Evolutionary conservation across 257 asterid species (phyloP).

Genomic region (Linaria vulgaris): DNA sequence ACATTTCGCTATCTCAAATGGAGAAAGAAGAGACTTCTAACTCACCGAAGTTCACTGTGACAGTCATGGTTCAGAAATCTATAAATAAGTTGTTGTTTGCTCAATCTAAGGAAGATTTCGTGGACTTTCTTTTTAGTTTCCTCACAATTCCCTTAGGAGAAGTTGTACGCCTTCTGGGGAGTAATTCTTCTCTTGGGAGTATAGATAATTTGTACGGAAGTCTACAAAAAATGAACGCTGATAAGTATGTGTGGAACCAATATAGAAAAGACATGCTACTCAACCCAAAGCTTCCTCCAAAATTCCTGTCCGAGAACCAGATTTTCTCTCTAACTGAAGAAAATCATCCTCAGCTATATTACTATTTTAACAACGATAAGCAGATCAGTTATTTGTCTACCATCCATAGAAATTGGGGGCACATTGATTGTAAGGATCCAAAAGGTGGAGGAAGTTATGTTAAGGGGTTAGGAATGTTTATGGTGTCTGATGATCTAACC

Average conservation of each 20-base stretch:
- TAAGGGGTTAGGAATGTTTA: background rate
- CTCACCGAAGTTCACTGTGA: slow-evolving; percentile 19
- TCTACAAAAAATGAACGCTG: background rate
- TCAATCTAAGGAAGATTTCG: slow-evolving; percentile 19
- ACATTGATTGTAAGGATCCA: background rate
- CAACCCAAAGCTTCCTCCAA: slow-evolving; percentile 23
- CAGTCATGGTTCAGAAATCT: slow-evolving; percentile 21
- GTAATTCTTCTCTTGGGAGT: slow-evolving; percentile 13
- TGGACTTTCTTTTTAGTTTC: slow-evolving; percentile 22
- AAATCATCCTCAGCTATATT: background rate
- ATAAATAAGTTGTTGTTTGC: slow-evolving; percentile 25
- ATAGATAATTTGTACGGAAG: slow-evolving; percentile 27
- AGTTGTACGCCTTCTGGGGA: slow-evolving; percentile 22
- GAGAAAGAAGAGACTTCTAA: background rate
- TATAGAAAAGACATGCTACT: slow-evolving; percentile 1
- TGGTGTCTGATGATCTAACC: slow-evolving; percentile 19
- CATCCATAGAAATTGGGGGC: background rate
- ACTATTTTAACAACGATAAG: background rate
- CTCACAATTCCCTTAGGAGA: slow-evolving; percentile 23
- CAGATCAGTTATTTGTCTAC: no score
- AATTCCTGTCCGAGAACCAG: slow-evolving; percentile 4
- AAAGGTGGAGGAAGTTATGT: slow-evolving; percentile 1
- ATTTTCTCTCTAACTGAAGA: slow-evolving; percentile 23
- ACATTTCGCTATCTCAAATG: background rate
- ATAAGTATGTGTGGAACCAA: background rate